Evolutionary conservation across 805 yeast genomes (phyloP), one percentile per base, ranked within the genome.

Genomic region (Suhomyces canberraensis): DNA sequence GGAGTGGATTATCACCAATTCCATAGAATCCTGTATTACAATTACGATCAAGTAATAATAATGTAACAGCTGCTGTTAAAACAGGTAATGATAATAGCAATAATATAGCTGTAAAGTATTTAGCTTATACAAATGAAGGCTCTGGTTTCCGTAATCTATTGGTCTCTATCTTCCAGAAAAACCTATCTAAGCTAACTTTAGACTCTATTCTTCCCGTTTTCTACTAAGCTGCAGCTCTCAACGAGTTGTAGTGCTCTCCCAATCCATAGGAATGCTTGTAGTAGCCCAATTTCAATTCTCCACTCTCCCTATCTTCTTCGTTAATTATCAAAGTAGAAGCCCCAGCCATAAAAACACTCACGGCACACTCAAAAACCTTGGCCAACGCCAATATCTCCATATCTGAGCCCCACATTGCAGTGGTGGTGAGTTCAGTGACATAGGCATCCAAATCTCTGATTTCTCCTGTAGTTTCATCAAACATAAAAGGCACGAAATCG

Each of bases 331-430:
- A 67, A 2, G 82, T 72, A 4, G 89, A 74, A 27, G 87, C 74
- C 0, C 95, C 95, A 31, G 88, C 84, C 69, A 84, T 78, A 63
- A 81, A 69, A 8, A 91, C 81, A 32, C 80, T 70, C n/a, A 91
- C 77, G 0, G 89, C 85, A 47, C 85, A 79, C 41, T 81, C 70
- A 49, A 71, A 84, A n/a, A 76, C 77, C 41, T 78, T 72, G 1
- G 95, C 73, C 27, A 90, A 66, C 0, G 97, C 96, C 53, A 86
- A 59, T 14, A 91, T 79, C 64, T 91, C 98, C 67, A 88, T 68
- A 50, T 93, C 97, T 7, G 96, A 93, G 17, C 98, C 98, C 98
- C 98, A 91, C 69, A 85, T 76, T 0, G 95, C 80, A 0, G 96
- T 87, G n/a, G 58, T 67, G 41, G 75, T 84, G 40, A 91, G 70